Percentiles rank a stretch among this genome's conserved stretches.
These are phyloP conservation scores for Epichloe scottii DNA, from an alignment of 2,329 filamentous ascomycete species.

Conservation along the genomic window DNA sequence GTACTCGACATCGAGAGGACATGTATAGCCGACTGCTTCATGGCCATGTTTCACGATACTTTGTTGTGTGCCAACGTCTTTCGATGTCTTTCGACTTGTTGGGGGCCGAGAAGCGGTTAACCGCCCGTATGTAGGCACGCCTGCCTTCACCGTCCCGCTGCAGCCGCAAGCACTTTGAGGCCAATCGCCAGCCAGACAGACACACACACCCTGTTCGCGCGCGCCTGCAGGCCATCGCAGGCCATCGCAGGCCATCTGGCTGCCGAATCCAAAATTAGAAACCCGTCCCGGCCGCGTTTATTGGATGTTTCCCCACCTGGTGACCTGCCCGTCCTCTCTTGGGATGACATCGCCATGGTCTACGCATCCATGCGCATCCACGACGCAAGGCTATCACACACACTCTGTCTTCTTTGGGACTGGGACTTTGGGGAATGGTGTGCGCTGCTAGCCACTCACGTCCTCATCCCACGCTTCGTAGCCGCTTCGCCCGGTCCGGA, in stretches of 20 bases:
- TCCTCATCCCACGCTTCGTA: constrained; percentile 14
- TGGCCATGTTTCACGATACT: background rate
- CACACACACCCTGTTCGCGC: constrained; percentile 21
- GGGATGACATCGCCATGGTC: background rate
- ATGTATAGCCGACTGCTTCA: background rate
- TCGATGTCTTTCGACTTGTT: background rate
- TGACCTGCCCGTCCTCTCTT: background rate
- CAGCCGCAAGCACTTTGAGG: constrained; percentile 11
- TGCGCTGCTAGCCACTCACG: constrained; percentile 14
- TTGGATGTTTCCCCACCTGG: constrained; percentile 16
- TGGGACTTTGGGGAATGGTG: background rate
- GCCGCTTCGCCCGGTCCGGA: constrained; percentile 13
- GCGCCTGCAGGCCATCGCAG: constrained; percentile 20
- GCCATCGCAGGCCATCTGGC: constrained; percentile 9
- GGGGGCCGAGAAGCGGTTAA: constrained; percentile 13
- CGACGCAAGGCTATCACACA: constrained; percentile 3
- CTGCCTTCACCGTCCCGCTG: constrained; percentile 10
- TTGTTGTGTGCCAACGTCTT: background rate
- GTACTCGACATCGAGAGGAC: too few species aligned
- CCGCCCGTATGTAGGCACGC: constrained; percentile 9
- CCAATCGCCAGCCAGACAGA: constrained; percentile 7
- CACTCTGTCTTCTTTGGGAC: background rate
- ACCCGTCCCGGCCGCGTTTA: constrained; percentile 11
- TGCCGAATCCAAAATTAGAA: constrained; percentile 24
- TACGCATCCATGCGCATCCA: background rate